Evolutionary conservation across 805 yeast species (phyloP), one percentile per base, ranked within the genome.

Genomic region (Ogataea corticis): DNA sequence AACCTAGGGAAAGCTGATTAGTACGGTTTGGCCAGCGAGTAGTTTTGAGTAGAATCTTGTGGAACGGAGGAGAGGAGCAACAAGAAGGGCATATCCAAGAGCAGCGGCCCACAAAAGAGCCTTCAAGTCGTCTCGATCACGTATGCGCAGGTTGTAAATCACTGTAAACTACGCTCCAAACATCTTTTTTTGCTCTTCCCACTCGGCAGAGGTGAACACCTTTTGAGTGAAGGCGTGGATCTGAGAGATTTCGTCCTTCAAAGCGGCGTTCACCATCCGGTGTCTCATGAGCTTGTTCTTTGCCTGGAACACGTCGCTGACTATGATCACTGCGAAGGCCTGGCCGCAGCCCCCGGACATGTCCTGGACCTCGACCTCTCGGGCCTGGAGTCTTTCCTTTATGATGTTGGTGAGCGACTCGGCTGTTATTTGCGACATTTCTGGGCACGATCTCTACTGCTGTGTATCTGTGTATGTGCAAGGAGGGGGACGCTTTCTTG

Each of bases 151-250:
- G n/a, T n/a, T n/a, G n/a, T n/a, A n/a, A n/a, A n/a, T n/a, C n/a
- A n/a, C n/a, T n/a, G 19, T 2, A 21, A 7, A 46, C 27, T 28
- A 33, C 23, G 33, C 14, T 13, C 53, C 50, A 44, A 54, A 64
- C 41, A 61, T 30, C 42, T 57, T 58, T 51, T 65, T 65, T 45
- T 66, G 70, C 41, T 61, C 60, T 28, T 73, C 75, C 96, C 97
- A 92, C 65, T 92, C 99, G n/a, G 79, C 87, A 1, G 83, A 81
- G 0, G 97, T 91, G 61, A 82, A 92, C 11, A 80, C 86, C 68
- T 88, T 90, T 59, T 94, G 97, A 0, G 97, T 89, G 65, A 95
- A 94, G 0, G 99, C 98, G 67, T 94, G 99, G 36, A 94, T 91
- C 4, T 73, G 67, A 0, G 87, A 83, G 27, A 94, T 87, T 63